Base-by-base conservation (phyloP, 2,329 filamentous ascomycete species). In the Taxawa tesnikishii region DNA sequence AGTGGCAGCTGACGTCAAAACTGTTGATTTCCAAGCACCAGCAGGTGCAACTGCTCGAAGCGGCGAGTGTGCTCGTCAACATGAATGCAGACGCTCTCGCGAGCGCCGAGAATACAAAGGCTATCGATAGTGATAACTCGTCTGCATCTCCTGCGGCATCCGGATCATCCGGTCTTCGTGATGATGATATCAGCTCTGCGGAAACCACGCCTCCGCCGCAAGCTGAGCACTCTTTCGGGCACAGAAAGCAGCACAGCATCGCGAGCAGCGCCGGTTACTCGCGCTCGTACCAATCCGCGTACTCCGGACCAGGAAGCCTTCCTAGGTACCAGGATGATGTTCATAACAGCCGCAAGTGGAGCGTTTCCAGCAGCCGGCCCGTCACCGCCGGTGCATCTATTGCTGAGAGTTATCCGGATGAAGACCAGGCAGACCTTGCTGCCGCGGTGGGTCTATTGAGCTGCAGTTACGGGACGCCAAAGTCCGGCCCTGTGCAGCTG, bases 11-110 rank as follows among this genome's bases (percentile, higher is more conserved):
- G 56, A 98, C 90, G 34, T 96, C 90, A 47, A 96, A 96, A 64
- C 70, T 96, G 54, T 77, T 96, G 55, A 96, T 98, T 49, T 96
- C 88, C 48, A 98, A 98, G 70, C 90, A 98, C 59, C 90, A 98
- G 62, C 90, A 98, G 65, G 90, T 98, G 32, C 90, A 98, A 59
- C 72, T 98, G 38, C 73, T 98, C 38, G 90, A 98, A 61, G 90
- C 90, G 25, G 90, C 90, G 24, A 93, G 85, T n/a, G 90, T 96
- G 32, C 68, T 98, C 43, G 79, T 96, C 37, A 79, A 77, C 50
- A 96, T 98, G 87, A 94, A 75, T 50, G 54, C 62, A 36, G 68
- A 79, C 40, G 68, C 66, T 29, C 63, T 69, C 25, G 76, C 74
- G 4, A 70, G 76, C 28, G 73, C 75, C 16, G 73, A 77, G 36